Evolutionary conservation across 768 basidiomycete species (phyloP), one percentile per base, ranked within the genome.

Genomic region (Cystofilobasidium macerans): DNA sequence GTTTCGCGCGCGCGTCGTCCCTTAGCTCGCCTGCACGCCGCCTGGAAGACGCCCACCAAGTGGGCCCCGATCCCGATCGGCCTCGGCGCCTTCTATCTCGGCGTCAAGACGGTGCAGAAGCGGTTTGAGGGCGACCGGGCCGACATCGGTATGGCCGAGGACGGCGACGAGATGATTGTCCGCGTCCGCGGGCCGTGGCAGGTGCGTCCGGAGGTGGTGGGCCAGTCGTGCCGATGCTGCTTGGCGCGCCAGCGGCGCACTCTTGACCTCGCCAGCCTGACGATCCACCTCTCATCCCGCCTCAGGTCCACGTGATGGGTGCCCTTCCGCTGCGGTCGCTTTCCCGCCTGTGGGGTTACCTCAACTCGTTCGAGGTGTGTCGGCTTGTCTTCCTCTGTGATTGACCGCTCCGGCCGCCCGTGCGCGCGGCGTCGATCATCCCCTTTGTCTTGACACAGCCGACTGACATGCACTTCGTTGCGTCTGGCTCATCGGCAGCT

Each of bases 261-360:
- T n/a, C n/a, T n/a, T n/a, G n/a, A n/a, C n/a, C n/a, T n/a, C n/a
- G n/a, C n/a, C n/a, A 16, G 38, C 8, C 45, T 22, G 32, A 69
- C 38, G 11, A 14, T 7, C 1, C 3, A 1, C 2, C 33, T 0
- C 24, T 22, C 14, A 38, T 48, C 13, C 36, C 14, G 16, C 7
- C 69, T 16, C 64, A 79, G 91, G 90, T 98, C n/a, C 88, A 94
- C 77, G 92, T 98, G 56, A 80, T 98, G 59, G 94, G 93, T 60
- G 93, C 93, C 13, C 82, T 99, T 1, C 95, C 95, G 0, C 82
- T 98, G 8, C 85, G 93, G 47, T 91, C 91, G 69, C 84, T 97
- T 74, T 98, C 94, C n/a, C 86, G 93, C 1, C 77, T 98, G 7
- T 98, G 94, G 92, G 95, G 95, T 8, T 93, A 92, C 76, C 72